Evolutionary conservation across 2,329 filamentous ascomycete genomes (phyloP).

Genomic region (Sporothrix inflata): DNA sequence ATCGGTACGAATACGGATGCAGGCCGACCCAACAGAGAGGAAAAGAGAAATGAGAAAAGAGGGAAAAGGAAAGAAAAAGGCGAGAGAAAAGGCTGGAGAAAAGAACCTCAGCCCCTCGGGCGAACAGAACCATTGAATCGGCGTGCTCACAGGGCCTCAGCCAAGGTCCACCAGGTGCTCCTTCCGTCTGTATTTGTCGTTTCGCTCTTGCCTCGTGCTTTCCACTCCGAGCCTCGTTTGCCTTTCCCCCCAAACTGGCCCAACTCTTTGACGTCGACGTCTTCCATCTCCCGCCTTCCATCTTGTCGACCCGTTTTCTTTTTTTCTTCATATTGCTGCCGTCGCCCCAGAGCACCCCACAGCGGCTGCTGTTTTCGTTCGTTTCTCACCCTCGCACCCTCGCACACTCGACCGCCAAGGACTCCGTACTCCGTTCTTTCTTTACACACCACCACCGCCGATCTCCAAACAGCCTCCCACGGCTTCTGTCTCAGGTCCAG

Average conservation of each 20-base stretch:
- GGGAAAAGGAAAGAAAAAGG: background rate
- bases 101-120: slow-evolving; percentile 8
- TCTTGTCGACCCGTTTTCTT: background rate
- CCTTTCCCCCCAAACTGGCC: no score
- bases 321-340: background rate
- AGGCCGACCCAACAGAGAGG: background rate
- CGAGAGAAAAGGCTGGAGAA: no score
- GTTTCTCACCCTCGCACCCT: background rate
- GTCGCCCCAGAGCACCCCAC: no score
- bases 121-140: background rate
- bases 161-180: background rate
- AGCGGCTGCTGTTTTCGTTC: background rate
- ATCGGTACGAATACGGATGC: background rate
- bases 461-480: slow-evolving; percentile 28
- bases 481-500: slow-evolving; percentile 29
- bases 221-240: background rate
- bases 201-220: background rate
- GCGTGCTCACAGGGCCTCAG: background rate
- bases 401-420: background rate
- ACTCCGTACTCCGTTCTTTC: background rate
- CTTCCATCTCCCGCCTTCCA: background rate
- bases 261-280: background rate
- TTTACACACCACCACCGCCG: slow-evolving; percentile 2
- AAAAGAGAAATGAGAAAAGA: background rate
- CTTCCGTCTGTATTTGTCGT: no score